Percentiles rank a stretch among this genome's conserved stretches.
Evolutionary conservation across 441 rosid species (phyloP).

Genomic region (Jatropha multifida): DNA sequence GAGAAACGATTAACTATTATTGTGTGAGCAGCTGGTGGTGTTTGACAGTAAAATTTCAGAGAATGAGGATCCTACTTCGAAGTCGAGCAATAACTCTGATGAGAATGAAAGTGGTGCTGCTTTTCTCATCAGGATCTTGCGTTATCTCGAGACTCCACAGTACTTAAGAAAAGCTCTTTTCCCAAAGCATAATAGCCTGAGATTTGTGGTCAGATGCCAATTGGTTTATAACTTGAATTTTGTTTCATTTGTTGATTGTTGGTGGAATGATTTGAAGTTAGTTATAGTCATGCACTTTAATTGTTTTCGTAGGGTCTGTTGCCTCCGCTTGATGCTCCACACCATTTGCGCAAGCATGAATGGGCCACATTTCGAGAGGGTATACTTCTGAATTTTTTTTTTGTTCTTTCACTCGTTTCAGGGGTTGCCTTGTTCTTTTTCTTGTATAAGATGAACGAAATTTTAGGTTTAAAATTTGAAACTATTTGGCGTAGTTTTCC

Average conservation of each 20-base stretch:
- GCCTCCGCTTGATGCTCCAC: slow-evolving; percentile 99
- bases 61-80: slow-evolving; percentile 31
- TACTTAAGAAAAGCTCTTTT: slow-evolving; percentile 85
- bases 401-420: background rate
- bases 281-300: background rate
- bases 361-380: slow-evolving; percentile 95
- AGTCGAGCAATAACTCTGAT: slow-evolving; percentile 28
- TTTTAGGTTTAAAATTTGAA: background rate
- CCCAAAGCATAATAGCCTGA: slow-evolving; percentile 72
- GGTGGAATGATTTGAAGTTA: slow-evolving; percentile 5
- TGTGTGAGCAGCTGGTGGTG: slow-evolving; percentile 66
- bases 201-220: slow-evolving; percentile 64
- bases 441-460: background rate
- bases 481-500: background rate
- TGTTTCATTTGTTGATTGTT: slow-evolving; percentile 15
- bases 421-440: background rate
- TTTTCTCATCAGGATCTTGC: slow-evolving; percentile 78
- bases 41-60: slow-evolving; percentile 56
- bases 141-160: slow-evolving; percentile 92
- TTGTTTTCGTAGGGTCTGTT: slow-evolving; percentile 63
- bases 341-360: slow-evolving; percentile 94
- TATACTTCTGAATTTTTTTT: slow-evolving; percentile 14
- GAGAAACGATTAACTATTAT: background rate
- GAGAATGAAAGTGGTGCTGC: slow-evolving; percentile 72
- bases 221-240: background rate